A percentile compares a stretch with the other conserved stretches of the same genome.
These are phyloP conservation scores for Xylaria nigripes DNA, from an alignment of 495 filamentous ascomycete genomes.

Conservation along the genomic window DNA sequence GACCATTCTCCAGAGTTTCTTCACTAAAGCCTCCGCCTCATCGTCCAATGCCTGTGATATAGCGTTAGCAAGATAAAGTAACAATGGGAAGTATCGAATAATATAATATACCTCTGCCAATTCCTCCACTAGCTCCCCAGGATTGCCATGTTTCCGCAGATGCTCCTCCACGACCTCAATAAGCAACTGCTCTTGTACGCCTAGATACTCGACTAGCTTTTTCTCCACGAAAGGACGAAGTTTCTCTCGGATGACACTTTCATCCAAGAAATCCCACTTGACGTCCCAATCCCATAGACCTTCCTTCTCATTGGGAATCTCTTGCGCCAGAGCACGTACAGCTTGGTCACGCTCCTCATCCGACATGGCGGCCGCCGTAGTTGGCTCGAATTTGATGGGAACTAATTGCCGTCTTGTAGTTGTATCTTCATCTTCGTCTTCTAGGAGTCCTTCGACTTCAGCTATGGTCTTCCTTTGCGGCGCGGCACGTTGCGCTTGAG, in stretches of 20 bases:
- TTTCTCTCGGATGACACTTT: constrained; percentile 73
- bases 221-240: constrained; percentile 93
- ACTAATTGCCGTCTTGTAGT: constrained; percentile 72
- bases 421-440: constrained; percentile 80
- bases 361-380: constrained; percentile 59
- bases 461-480: constrained; percentile 74
- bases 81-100: constrained; percentile 1
- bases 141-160: constrained; percentile 65
- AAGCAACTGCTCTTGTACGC: constrained; percentile 91
- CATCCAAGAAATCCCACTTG: constrained; percentile 91
- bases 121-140: constrained; percentile 74
- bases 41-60: constrained; percentile 72
- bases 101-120: constrained; percentile 64
- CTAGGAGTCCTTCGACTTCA: constrained; percentile 87
- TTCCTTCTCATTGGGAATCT: constrained; percentile 81
- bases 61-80: constrained; percentile 10
- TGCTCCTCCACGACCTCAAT: constrained; percentile 89
- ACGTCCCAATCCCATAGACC: constrained; percentile 88
- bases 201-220: constrained; percentile 93
- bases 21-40: constrained; percentile 87
- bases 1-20: constrained; percentile 96
- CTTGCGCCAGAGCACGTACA: constrained; percentile 68
- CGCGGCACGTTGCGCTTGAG: constrained; percentile 58
- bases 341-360: constrained; percentile 79
- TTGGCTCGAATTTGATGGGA: constrained; percentile 83